Base-by-base conservation (phyloP, 768 basidiomycete genomes). In the Sporobolomyces phaffii region DNA sequence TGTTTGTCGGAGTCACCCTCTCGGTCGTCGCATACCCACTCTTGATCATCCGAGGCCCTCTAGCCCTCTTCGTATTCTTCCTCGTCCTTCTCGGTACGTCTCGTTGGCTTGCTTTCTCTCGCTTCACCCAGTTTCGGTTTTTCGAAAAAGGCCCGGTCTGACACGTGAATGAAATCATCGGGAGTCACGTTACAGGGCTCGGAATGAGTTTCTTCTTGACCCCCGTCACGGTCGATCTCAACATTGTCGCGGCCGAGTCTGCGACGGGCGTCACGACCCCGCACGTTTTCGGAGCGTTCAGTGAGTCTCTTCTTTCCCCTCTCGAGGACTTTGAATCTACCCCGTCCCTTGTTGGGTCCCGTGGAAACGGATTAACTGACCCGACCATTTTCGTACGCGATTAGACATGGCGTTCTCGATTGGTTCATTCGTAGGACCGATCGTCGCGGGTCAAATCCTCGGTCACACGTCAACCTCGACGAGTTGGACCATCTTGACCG, bases 21-120 rank as follows among this genome's bases (percentile, higher is more conserved):
- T 36, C 58, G 7, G 38, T 61, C 47, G 41, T 60, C 24, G 58
- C 52, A 0, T 71, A 47, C 28, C 60, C 70, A 0, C 59, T 66
- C n/a, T 50, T 70, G 22, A 56, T 63, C 61, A 60, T 66, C 38
- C 29, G 22, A 11, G 69, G 70, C 15, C 65, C 65, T 8, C 41
- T 71, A 2, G 47, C 70, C 1, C 57, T 71, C 15, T 61, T 71
- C 53, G 26, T 64, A 38, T 59, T 71, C 59, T 66, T 67, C 58
- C 62, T 66, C 47, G 62, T 31, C 28, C 24, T 66, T 2, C 0
- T 60, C 47, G 69, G 69, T 65, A 29, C 45, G 62, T 56, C 44
- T 36, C 34, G 15, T 20, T 10, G 4, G 31, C 10, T 34, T 9
- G 2, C 34, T 4, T 59, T 26, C 48, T 28, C 4, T 48, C 22